phyloP scores from a whole-genome alignment of 805 yeast genomes.

The Candida nitratophila region DNA sequence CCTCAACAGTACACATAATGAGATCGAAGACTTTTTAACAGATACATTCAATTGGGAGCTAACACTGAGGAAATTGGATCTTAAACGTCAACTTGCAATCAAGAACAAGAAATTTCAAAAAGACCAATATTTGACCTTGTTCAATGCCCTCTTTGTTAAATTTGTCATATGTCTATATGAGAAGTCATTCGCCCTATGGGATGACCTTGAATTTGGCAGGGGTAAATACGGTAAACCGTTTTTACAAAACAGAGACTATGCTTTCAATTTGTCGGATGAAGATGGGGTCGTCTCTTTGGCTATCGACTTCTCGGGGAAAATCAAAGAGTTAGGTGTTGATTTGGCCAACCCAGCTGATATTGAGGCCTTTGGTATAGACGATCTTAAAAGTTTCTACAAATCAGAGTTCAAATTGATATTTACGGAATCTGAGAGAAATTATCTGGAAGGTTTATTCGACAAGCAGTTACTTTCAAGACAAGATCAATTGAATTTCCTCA shows the following conservation, averaged over 20 bases:
- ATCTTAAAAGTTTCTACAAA: slow-evolving; percentile 14
- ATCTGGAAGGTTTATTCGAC: slow-evolving; percentile 18
- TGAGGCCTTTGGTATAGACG: slow-evolving; percentile 9
- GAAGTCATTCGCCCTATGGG: slow-evolving; percentile 7
- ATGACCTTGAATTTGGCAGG: slow-evolving; percentile 19
- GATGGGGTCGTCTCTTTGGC: slow-evolving; percentile 40
- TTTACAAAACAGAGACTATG: slow-evolving; percentile 22
- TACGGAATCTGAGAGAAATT: slow-evolving; percentile 15
- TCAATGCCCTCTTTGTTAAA: slow-evolving; percentile 38
- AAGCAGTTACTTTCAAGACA: slow-evolving; percentile 1
- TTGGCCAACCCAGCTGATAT: slow-evolving; percentile 32
- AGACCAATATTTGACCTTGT: slow-evolving; percentile 32
- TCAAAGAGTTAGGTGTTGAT: slow-evolving; percentile 37
- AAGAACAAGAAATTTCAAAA: slow-evolving; percentile 29
- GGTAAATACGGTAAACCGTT: slow-evolving; percentile 54
- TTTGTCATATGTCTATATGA: slow-evolving; percentile 31
- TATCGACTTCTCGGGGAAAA: slow-evolving; percentile 21
- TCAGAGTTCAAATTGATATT: slow-evolving; percentile 23
- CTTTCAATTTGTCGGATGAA: slow-evolving; percentile 59
- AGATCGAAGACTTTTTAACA: slow-evolving; percentile 3
- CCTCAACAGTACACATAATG: neutral
- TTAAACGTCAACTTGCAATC: slow-evolving; percentile 34
- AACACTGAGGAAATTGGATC: slow-evolving; percentile 37
- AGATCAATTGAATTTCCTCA: slow-evolving; percentile 27
- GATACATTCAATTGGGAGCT: slow-evolving; percentile 41